These are phyloP conservation scores for Trichocladium antarcticum DNA, from an alignment of 495 filamentous ascomycete genomes.

Conservation along the genomic window DNA sequence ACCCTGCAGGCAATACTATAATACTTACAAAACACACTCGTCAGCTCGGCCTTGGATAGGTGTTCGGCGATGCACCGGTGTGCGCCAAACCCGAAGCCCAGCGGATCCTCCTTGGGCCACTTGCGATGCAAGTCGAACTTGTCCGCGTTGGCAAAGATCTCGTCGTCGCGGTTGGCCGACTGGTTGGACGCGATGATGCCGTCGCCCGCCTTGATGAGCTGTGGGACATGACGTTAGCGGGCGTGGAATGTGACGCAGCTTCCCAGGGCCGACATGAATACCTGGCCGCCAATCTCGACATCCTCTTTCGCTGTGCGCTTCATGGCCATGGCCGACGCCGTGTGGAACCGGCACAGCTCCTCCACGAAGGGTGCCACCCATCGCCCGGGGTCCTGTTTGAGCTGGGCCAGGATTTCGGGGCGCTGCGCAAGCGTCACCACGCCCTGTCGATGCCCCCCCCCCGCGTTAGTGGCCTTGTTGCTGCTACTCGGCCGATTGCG, in stretches of 20 bases:
- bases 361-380: conserved; percentile 28
- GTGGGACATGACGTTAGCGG: neutral
- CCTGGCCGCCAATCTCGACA: conserved; percentile 32
- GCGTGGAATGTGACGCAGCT: neutral
- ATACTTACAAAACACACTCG: conserved; percentile 32
- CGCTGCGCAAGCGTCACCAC: conserved; percentile 32
- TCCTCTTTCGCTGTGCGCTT: conserved; percentile 36
- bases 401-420: conserved; percentile 26
- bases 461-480: neutral
- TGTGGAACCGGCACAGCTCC: conserved; percentile 39
- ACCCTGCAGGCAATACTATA: no score
- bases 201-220: conserved; percentile 30
- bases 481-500: neutral
- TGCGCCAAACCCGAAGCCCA: conserved; percentile 36
- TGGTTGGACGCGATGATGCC: conserved; percentile 39
- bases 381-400: conserved; percentile 28
- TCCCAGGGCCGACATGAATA: neutral
- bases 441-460: conserved; percentile 22
- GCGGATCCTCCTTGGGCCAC: conserved; percentile 24
- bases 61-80: conserved; percentile 38
- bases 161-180: conserved; percentile 40
- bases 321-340: conserved; percentile 34
- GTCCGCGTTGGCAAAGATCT: conserved; percentile 31
- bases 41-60: conserved; percentile 31
- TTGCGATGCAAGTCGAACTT: conserved; percentile 35